phyloP scores from a whole-genome alignment of 768 basidiomycete genomes.

The Cystobasidium tubakii region DNA sequence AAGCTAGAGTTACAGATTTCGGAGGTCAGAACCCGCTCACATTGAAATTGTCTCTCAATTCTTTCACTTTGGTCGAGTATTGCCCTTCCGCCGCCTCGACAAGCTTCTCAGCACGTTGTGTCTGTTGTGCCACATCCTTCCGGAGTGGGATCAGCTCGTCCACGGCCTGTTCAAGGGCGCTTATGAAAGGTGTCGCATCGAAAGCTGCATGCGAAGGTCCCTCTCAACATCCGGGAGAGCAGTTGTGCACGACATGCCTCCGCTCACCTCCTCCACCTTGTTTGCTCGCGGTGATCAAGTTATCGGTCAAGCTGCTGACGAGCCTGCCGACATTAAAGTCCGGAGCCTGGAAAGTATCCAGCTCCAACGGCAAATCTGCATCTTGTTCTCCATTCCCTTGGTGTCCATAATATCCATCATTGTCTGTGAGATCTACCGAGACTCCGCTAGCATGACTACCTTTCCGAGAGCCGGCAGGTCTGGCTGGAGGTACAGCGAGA shows the following conservation, averaged over 20 bases:
- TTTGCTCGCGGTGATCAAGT: slow-evolving; percentile 34
- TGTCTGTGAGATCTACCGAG: not conserved
- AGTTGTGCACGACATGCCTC: not conserved
- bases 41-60: slow-evolving; percentile 88
- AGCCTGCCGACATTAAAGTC: slow-evolving; percentile 41
- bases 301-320: slow-evolving; percentile 40
- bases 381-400: not conserved
- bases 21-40: slow-evolving; percentile 52
- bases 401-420: not conserved
- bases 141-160: slow-evolving; percentile 79
- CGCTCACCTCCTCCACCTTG: slow-evolving; percentile 11
- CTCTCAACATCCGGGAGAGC: not conserved
- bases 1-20: not conserved
- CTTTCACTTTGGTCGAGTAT: slow-evolving; percentile 88
- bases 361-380: slow-evolving; percentile 27
- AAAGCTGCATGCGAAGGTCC: slow-evolving; percentile 35
- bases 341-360: slow-evolving; percentile 42
- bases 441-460: not conserved
- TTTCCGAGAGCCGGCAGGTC: not conserved
- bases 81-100: slow-evolving; percentile 83
- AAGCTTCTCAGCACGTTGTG: slow-evolving; percentile 85
- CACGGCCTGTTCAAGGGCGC: slow-evolving; percentile 82
- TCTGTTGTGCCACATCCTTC: slow-evolving; percentile 81
- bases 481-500: slow-evolving; percentile 1
- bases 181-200: slow-evolving; percentile 55